Evolutionary conservation across 1,139 yeast genomes (phyloP), one percentile per base, ranked within the genome.

Genomic region (Geotrichum citri-aurantii): DNA sequence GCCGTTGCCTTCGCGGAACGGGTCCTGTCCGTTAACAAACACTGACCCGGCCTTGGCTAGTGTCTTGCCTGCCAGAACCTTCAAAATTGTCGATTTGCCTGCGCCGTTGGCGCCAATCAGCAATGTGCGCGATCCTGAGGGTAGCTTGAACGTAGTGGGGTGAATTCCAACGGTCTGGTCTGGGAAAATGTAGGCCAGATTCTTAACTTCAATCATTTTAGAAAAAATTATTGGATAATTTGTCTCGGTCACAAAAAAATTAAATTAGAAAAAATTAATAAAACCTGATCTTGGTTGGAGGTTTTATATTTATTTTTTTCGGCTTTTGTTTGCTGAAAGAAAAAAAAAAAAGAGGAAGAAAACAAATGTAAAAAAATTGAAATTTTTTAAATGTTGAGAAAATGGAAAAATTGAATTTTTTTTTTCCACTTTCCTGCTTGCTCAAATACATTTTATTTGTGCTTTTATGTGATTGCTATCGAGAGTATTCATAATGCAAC

Each of bases 61-160:
- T 2, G 95, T 90, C 68, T 92, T 93, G 8, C 99, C 99, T 0
- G 98, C 96, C 37, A 93, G 76, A 14, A 93, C 81, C 68, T 85
- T 83, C 63, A 93, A 77, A 52, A 93, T 73, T 0, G 99, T 93
- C 0, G 97, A 88, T 71, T 93, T 93, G 5, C 99, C 99, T 1
- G 99, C 98, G 24, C 99, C 99, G 68, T 93, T 93, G 31, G 98
- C 96, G 0, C 99, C 99, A 47, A 93, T 79, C 12, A 93, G 73
- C 52, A 93, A 76, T 23, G 92, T 83, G 61, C 96, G 80, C 1
- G 93, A 81, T 6, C 88, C 85, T 80, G 88, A 82, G 1, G 85
- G 84, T 21, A 93, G 77, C 14, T 75, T 66, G 52, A 93, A 69
- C 42, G 78, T 75, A 61, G 92, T 80, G 54, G 88, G 79, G 46